Evolutionary conservation across 2,329 filamentous ascomycete genomes (phyloP).

Genomic region (Phaeosphaeria sp.): DNA sequence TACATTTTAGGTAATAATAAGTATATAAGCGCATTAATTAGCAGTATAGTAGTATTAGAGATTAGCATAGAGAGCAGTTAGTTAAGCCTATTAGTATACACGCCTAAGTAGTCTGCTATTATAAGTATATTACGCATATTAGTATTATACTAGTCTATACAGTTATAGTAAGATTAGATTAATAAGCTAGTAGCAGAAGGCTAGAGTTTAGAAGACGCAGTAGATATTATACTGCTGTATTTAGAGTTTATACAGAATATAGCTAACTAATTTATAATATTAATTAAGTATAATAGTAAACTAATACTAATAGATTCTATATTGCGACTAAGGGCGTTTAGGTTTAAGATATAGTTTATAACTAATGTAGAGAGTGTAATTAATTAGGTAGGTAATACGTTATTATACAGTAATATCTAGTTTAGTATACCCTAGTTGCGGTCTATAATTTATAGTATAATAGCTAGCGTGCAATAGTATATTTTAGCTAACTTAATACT

Average conservation of each 20-base stretch:
- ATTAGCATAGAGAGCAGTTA: slow-evolving; percentile 3
- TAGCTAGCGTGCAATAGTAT: slow-evolving; percentile 4
- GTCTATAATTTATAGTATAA: slow-evolving; percentile 18
- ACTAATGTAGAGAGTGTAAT: slow-evolving; percentile 7
- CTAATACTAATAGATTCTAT: slow-evolving; percentile 6
- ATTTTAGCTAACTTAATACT: slow-evolving; percentile 17
- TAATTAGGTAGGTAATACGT: slow-evolving; percentile 9
- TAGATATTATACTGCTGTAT: not conserved
- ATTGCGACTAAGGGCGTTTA: slow-evolving; percentile 6
- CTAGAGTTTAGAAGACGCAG: not conserved
- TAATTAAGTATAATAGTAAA: slow-evolving; percentile 2
- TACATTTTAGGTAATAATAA: slow-evolving; percentile 7
- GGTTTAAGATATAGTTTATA: slow-evolving; percentile 10
- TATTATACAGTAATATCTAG: slow-evolving; percentile 12
- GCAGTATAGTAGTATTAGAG: slow-evolving; percentile 10
- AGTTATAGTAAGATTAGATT: not conserved
- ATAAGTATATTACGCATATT: slow-evolving; percentile 9
- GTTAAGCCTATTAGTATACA: slow-evolving; percentile 11
- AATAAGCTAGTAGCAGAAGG: slow-evolving; percentile 1
- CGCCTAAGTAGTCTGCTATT: slow-evolving; percentile 6
- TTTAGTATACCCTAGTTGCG: slow-evolving; percentile 21
- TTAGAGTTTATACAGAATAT: slow-evolving; percentile 6
- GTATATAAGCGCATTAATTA: slow-evolving; percentile 12
- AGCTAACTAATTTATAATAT: slow-evolving; percentile 7
- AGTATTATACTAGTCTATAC: slow-evolving; percentile 5